Evolutionary conservation across 2,329 filamentous ascomycete genomes (phyloP), one percentile per base, ranked within the genome.

Genomic region (Periconia sp.): DNA sequence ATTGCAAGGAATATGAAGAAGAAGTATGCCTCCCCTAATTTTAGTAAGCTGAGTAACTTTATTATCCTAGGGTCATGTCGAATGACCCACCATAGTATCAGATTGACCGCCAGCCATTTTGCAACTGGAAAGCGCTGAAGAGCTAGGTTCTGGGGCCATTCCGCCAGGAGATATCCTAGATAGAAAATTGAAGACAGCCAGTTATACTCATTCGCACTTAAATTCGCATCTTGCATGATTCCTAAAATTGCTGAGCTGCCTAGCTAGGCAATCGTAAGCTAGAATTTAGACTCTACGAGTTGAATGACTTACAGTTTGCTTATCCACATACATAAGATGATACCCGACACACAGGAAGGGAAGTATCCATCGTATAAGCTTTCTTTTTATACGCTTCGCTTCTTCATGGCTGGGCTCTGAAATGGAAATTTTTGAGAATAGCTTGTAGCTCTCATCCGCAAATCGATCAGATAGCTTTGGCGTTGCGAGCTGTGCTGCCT

Each of bases 31-130:
- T 11, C 63, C 65, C 65, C 58, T 62, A 13, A 15, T n/a, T n/a
- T 29, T 36, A n/a, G n/a, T n/a, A n/a, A n/a, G n/a, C n/a, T n/a
- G n/a, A n/a, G n/a, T n/a, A n/a, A n/a, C n/a, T n/a, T n/a, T n/a
- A n/a, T n/a, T n/a, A n/a, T n/a, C n/a, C n/a, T n/a, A n/a, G n/a
- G n/a, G n/a, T n/a, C n/a, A 32, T n/a, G n/a, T n/a, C n/a, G 22
- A n/a, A 26, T 15, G 19, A 17, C 26, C 18, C 22, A 36, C 80
- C 36, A 82, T 64, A 75, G 71, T 4, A 72, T 74, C 48, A 82
- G 55, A 0, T 68, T 70, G 11, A 66, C 72, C 2, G 64, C 50
- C 12, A 63, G 56, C 9, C 54, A 57, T 21, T 68, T 67, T 47
- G 76, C 37, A 2, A 32, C 33, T 5, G 37, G 37, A 28, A 46